Evolutionary conservation across 192 early-diverging fungal species (phyloP), one percentile per base, ranked within the genome.

Genomic region (Coemansia sp.): DNA sequence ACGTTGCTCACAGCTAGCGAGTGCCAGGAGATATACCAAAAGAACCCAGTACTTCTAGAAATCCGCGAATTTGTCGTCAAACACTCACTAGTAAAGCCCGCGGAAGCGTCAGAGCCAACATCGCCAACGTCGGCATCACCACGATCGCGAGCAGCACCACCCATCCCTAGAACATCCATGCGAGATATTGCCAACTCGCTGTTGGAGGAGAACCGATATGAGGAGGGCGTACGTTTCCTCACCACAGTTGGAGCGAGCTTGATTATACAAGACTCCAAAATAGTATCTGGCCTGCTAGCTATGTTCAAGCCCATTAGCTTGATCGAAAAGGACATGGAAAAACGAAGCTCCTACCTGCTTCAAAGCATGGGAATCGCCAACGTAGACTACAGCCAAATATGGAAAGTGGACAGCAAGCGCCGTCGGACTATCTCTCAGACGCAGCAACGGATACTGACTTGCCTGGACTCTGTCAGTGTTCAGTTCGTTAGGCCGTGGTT

Each of bases 401-500:
- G 81, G 81, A 68, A 33, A 57, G 58, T 84, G n/a, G 74, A 74
- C 60, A 49, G 74, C 15, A 43, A 74, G 3, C 76, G 77, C 7
- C 68, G 76, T 9, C 70, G 69, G 12, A 10, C 18, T 2, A 75
- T 84, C 13, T 52, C 61, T 36, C 74, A 62, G 65, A 63, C 81
- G 22, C 81, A 84, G 71, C 71, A 76, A 31, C 33, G 53, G 15
- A 66, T 76, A 29, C 39, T 76, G n/a, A 40, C 47, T 5, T 76
- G 76, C 13, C 41, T 84, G 67, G 40, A 34, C 8, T 71, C 74
- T 8, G 68, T 65, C 8, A 65, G 52, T 24, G 62, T 36, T 0
- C 74, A 69, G 71, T 84, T 76, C 68, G 38, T 79, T n/a, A 44
- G 41, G n/a, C 67, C 69, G 0, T 84, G 81, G 81, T 84, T 79